phyloP scores from a whole-genome alignment of 257 asterid species.

The Sherardia arvensis region DNA sequence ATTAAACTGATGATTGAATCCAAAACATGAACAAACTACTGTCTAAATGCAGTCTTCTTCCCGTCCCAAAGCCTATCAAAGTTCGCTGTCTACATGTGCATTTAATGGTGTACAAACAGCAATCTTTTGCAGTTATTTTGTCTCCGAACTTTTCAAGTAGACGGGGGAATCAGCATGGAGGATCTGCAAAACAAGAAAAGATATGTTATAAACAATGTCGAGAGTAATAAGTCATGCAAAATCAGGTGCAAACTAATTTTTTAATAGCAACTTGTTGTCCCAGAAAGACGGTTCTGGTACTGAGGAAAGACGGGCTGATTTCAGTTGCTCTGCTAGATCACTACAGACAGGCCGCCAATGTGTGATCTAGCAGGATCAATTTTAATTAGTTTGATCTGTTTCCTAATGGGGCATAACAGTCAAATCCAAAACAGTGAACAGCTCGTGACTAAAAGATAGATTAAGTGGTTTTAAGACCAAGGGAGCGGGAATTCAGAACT shows the following conservation, averaged over 20 bases:
- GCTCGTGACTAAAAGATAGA: background rate
- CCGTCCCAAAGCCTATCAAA: too few relatives aligned
- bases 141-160: too few relatives aligned
- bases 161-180: background rate
- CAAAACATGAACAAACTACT: too few relatives aligned
- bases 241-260: background rate
- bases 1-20: too few relatives aligned
- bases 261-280: background rate
- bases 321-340: background rate
- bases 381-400: background rate
- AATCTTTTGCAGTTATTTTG: too few relatives aligned
- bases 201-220: background rate
- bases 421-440: background rate
- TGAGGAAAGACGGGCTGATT: background rate
- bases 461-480: too few relatives aligned
- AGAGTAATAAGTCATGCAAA: background rate
- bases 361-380: background rate
- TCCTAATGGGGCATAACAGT: background rate
- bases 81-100: too few relatives aligned
- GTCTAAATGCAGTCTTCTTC: too few relatives aligned
- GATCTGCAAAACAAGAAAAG: conserved; percentile 11
- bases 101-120: too few relatives aligned
- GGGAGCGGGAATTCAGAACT: background rate
- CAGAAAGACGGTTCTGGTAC: background rate
- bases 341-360: background rate